Conservation (phyloP, 257 asterid species). For the Solanum phureja region DNA sequence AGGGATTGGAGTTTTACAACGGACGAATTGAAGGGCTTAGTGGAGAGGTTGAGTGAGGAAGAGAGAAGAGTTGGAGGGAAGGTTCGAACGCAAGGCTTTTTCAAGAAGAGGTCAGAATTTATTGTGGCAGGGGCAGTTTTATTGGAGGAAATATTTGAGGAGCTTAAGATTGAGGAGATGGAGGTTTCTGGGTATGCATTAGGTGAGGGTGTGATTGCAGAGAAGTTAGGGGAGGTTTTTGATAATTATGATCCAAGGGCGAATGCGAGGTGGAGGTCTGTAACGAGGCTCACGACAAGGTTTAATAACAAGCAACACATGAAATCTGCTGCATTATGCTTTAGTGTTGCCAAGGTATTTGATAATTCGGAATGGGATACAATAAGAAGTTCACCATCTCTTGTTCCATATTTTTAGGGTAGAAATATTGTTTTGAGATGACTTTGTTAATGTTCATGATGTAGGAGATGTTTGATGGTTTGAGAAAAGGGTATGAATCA, state of each 20-base stretch:
- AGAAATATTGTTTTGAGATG: not conserved
- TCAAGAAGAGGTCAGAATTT: constrained; percentile 44
- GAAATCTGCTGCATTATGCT: constrained; percentile 48
- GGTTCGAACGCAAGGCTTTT: constrained; percentile 27
- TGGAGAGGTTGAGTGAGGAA: constrained; percentile 33
- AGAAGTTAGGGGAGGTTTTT: constrained; percentile 40
- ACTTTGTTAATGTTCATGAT: constrained; percentile 6
- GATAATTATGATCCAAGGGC: constrained; percentile 38
- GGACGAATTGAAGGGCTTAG: constrained; percentile 44
- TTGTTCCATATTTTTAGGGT: not conserved
- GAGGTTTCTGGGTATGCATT: constrained; percentile 73
- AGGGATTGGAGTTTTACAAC: constrained; percentile 64
- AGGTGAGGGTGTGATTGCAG: constrained; percentile 67
- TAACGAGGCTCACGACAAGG: constrained; percentile 41
- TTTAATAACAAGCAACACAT: constrained; percentile 55
- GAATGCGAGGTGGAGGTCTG: constrained; percentile 69
- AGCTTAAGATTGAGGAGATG: constrained; percentile 49
- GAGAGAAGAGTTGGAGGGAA: constrained; percentile 34
- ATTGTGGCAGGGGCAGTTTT: constrained; percentile 61
- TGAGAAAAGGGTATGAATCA: constrained; percentile 26
- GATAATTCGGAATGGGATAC: not conserved
- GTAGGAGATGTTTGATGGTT: constrained; percentile 63
- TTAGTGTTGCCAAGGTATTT: constrained; percentile 47
- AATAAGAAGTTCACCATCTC: not conserved
- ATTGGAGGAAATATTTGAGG: constrained; percentile 47